Evolutionary conservation across 2,329 filamentous ascomycete genomes (phyloP).

Genomic region (Ophiostoma sp.): DNA sequence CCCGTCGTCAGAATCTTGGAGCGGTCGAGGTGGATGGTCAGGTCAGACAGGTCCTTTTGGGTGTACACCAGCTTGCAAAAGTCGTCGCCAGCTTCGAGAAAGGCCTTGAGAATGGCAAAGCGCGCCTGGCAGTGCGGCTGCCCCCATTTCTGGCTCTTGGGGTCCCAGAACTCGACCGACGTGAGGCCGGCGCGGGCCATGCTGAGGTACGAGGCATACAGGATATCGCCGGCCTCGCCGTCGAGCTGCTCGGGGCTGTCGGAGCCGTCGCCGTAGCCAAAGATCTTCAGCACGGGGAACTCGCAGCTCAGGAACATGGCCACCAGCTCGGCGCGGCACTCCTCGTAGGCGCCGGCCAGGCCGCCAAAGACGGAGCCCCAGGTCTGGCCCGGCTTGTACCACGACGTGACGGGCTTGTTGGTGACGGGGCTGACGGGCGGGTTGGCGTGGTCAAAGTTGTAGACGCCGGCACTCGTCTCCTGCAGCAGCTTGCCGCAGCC

Average conservation of each 20-base stretch:
- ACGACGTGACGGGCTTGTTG: constrained; percentile 70
- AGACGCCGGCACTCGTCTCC: constrained; percentile 74
- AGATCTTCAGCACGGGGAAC: constrained; percentile 82
- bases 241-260: constrained; percentile 67
- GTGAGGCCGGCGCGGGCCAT: constrained; percentile 93
- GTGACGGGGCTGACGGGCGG: constrained; percentile 78
- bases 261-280: constrained; percentile 78
- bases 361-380: constrained; percentile 91
- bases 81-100: constrained; percentile 77
- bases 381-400: constrained; percentile 93
- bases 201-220: constrained; percentile 81
- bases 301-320: constrained; percentile 89
- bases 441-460: constrained; percentile 81
- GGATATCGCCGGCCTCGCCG: constrained; percentile 73
- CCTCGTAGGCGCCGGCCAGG: constrained; percentile 83
- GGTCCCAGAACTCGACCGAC: constrained; percentile 91
- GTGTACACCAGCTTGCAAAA: constrained; percentile 78
- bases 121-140: constrained; percentile 88
- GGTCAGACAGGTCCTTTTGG: constrained; percentile 68
- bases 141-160: constrained; percentile 84
- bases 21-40: constrained; percentile 77
- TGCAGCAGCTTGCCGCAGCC: constrained; percentile 91
- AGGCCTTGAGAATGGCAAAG: constrained; percentile 79
- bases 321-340: constrained; percentile 89
- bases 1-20: constrained; percentile 81